Conservation (phyloP, 1,139 yeast genomes). For the Diutina neorugosa region DNA sequence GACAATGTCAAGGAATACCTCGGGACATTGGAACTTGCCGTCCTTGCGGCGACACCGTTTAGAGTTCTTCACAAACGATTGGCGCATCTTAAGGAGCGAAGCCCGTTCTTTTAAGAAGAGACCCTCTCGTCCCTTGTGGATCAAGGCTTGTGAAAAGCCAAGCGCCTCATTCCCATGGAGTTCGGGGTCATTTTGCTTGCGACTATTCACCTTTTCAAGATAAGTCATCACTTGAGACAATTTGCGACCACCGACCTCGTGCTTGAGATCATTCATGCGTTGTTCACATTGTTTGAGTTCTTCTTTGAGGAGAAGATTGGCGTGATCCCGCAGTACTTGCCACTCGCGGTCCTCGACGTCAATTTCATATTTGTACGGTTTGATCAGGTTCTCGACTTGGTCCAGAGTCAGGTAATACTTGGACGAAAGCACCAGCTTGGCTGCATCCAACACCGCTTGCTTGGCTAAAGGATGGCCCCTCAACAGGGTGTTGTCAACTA, state of each 20-base stretch:
- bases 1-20: slow-evolving; percentile 83
- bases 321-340: slow-evolving; percentile 69
- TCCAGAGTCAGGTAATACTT: slow-evolving; percentile 90
- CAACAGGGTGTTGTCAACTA: slow-evolving; percentile 64
- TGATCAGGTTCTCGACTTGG: slow-evolving; percentile 96
- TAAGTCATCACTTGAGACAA: slow-evolving; percentile 73
- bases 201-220: slow-evolving; percentile 37
- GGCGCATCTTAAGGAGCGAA: slow-evolving; percentile 60
- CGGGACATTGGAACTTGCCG: slow-evolving; percentile 88
- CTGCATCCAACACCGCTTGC: slow-evolving; percentile 75
- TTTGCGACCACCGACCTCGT: slow-evolving; percentile 71
- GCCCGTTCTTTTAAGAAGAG: slow-evolving; percentile 68
- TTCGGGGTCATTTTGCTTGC: slow-evolving; percentile 15
- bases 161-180: slow-evolving; percentile 47
- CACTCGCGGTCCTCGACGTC: slow-evolving; percentile 95
- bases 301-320: slow-evolving; percentile 62
- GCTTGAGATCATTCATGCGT: slow-evolving; percentile 49
- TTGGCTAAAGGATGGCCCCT: slow-evolving; percentile 77
- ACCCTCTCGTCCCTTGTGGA: slow-evolving; percentile 75
- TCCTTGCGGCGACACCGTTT: slow-evolving; percentile 63
- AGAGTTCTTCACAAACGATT: slow-evolving; percentile 63
- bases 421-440: slow-evolving; percentile 61
- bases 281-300: slow-evolving; percentile 76
- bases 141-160: slow-evolving; percentile 62
- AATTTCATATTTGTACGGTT: slow-evolving; percentile 93